Conservation (phyloP, 768 basidiomycete genomes). For the Trametopsis cervina region DNA sequence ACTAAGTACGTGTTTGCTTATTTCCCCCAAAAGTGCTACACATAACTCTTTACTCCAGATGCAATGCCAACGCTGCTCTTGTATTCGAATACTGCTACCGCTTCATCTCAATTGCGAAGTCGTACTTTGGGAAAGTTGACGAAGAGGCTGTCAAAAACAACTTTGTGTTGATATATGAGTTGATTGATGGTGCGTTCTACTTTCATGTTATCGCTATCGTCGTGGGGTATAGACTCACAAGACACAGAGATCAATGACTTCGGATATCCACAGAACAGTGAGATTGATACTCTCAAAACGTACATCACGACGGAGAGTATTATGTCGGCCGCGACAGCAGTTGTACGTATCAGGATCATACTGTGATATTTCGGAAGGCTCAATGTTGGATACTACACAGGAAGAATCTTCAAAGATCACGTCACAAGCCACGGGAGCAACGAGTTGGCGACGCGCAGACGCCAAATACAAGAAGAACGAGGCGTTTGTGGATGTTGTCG, state of each 20-base stretch:
- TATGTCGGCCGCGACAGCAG: slow-evolving; percentile 76
- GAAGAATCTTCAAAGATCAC: slow-evolving; percentile 98
- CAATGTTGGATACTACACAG: slow-evolving; percentile 31
- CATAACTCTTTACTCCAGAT: slow-evolving; percentile 37
- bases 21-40: background rate
- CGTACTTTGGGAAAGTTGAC: slow-evolving; percentile 98
- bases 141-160: slow-evolving; percentile 99
- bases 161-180: slow-evolving; percentile 96
- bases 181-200: slow-evolving; percentile 76
- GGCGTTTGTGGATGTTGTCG: slow-evolving; percentile 99
- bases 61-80: slow-evolving; percentile 94
- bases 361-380: background rate
- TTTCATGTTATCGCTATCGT: background rate
- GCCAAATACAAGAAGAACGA: slow-evolving; percentile 99
- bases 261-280: slow-evolving; percentile 98
- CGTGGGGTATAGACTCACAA: background rate
- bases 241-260: slow-evolving; percentile 93
- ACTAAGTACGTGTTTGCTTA: slow-evolving; percentile 65
- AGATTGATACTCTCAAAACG: slow-evolving; percentile 93
- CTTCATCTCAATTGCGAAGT: slow-evolving; percentile 89
- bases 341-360: slow-evolving; percentile 44
- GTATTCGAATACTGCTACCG: slow-evolving; percentile 98
- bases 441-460: slow-evolving; percentile 91
- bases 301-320: slow-evolving; percentile 99
- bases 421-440: slow-evolving; percentile 92